A percentile compares a stretch with the other conserved stretches of the same genome.
phyloP scores from a whole-genome alignment of 495 filamentous ascomycete species.

The Hyphodiscus hymeniophilus region DNA sequence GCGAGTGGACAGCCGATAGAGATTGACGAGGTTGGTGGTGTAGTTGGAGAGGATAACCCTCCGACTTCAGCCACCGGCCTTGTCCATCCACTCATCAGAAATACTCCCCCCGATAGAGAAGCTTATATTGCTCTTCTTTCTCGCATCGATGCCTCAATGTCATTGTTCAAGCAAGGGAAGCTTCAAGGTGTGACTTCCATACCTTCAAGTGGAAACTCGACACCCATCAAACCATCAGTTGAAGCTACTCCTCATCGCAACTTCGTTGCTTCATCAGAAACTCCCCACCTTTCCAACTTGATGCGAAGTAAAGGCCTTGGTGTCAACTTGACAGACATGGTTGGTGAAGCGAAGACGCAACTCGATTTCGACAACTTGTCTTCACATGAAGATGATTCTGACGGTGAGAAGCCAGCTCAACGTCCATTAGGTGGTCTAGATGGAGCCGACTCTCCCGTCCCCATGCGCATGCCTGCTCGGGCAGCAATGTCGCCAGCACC shows the following conservation, averaged over 20 bases:
- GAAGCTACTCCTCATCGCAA: constrained; percentile 18
- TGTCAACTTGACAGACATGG: constrained; percentile 54
- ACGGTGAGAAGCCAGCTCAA: constrained; percentile 29
- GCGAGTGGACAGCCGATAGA: constrained; percentile 80
- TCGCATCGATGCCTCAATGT: constrained; percentile 38
- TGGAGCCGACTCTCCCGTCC: constrained; percentile 27
- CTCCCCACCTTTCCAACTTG: constrained; percentile 66
- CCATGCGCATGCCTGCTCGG: constrained; percentile 48
- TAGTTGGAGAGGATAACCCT: constrained; percentile 42
- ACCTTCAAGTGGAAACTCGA: constrained; percentile 23
- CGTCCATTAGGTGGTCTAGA: constrained; percentile 22
- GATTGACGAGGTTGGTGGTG: constrained; percentile 48
- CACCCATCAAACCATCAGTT: constrained; percentile 5
- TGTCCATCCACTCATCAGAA: constrained; percentile 63
- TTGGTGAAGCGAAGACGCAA: constrained; percentile 47
- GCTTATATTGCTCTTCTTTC: constrained; percentile 39
- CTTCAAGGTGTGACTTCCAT: constrained; percentile 35
- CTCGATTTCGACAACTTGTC: constrained; percentile 43
- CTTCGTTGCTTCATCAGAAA: constrained; percentile 56
- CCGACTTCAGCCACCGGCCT: constrained; percentile 35
- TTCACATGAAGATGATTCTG: constrained; percentile 37
- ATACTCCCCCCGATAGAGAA: constrained; percentile 48
- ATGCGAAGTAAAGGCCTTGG: constrained; percentile 56
- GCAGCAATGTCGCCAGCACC: constrained; percentile 46
- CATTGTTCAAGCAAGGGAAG: constrained; percentile 36